phyloP scores from a whole-genome alignment of 306 rosid species.

The Citrullus colocynthis region DNA sequence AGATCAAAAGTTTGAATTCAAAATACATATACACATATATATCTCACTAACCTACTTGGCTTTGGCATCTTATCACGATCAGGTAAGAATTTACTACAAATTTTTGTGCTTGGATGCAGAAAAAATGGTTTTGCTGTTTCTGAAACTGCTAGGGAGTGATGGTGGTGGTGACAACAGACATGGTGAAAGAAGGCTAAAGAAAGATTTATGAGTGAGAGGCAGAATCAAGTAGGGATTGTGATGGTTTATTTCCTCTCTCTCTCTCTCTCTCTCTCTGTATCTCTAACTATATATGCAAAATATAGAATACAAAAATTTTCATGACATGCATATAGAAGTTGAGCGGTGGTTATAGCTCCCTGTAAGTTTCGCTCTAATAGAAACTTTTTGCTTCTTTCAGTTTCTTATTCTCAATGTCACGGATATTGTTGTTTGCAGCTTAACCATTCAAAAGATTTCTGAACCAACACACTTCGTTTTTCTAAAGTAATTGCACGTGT shows the following conservation, averaged over 20 bases:
- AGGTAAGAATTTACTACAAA: background rate
- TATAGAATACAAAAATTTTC: background rate
- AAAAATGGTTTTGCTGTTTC: conserved; percentile 31
- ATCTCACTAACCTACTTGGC: background rate
- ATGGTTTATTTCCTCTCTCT: background rate
- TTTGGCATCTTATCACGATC: background rate
- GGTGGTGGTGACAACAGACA: background rate
- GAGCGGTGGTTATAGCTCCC: background rate
- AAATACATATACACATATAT: too few relatives aligned
- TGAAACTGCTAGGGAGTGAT: background rate
- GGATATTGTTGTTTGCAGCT: background rate
- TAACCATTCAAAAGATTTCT: background rate
- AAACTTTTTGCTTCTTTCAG: conserved; percentile 5
- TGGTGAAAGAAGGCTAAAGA: background rate
- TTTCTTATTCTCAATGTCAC: background rate
- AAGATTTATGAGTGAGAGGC: background rate
- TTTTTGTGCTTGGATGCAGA: conserved; percentile 9
- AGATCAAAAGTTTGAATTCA: too few relatives aligned
- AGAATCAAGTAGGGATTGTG: background rate
- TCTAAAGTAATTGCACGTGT: background rate
- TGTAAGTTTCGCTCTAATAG: conserved; percentile 6
- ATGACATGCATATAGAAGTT: conserved; percentile 1
- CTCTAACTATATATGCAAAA: conserved; percentile 1
- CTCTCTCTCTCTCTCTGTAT: background rate
- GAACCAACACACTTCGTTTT: background rate